Conservation (phyloP, 805 yeast species). For the Teunomyces stri region DNA sequence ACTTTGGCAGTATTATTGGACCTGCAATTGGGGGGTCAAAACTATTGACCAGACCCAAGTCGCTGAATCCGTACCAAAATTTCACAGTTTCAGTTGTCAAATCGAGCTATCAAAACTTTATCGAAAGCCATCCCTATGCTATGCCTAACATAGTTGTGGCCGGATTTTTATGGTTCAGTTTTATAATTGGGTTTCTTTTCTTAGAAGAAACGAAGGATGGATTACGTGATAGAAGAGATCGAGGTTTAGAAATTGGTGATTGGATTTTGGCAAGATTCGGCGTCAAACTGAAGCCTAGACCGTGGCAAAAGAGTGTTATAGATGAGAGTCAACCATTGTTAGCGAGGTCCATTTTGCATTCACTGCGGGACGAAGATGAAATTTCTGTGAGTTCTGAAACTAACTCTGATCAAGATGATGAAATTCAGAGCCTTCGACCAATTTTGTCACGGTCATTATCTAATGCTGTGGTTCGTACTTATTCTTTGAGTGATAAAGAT, state of each 20-base stretch:
- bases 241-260: slow-evolving; percentile 40
- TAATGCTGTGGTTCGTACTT: slow-evolving; percentile 18
- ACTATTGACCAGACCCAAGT: slow-evolving; percentile 26
- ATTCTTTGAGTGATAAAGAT: slow-evolving; percentile 11
- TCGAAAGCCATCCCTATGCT: slow-evolving; percentile 36
- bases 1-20: slow-evolving; percentile 30
- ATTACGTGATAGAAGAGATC: slow-evolving; percentile 22
- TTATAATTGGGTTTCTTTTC: slow-evolving; percentile 31
- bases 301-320: slow-evolving; percentile 22
- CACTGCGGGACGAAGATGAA: slow-evolving; percentile 1
- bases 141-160: slow-evolving; percentile 37
- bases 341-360: not conserved
- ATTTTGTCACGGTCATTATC: slow-evolving; percentile 17
- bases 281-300: slow-evolving; percentile 22
- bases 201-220: slow-evolving; percentile 37
- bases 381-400: slow-evolving; percentile 6
- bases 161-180: slow-evolving; percentile 21
- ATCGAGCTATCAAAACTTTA: slow-evolving; percentile 23
- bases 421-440: slow-evolving; percentile 9
- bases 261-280: slow-evolving; percentile 24
- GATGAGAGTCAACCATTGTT: not conserved
- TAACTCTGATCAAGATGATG: slow-evolving; percentile 6
- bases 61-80: slow-evolving; percentile 14
- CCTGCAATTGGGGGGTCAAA: slow-evolving; percentile 32
- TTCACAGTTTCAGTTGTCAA: slow-evolving; percentile 1